These are phyloP conservation scores for Ogataea pilisensis DNA, from an alignment of 805 yeast species.

Conservation along the genomic window DNA sequence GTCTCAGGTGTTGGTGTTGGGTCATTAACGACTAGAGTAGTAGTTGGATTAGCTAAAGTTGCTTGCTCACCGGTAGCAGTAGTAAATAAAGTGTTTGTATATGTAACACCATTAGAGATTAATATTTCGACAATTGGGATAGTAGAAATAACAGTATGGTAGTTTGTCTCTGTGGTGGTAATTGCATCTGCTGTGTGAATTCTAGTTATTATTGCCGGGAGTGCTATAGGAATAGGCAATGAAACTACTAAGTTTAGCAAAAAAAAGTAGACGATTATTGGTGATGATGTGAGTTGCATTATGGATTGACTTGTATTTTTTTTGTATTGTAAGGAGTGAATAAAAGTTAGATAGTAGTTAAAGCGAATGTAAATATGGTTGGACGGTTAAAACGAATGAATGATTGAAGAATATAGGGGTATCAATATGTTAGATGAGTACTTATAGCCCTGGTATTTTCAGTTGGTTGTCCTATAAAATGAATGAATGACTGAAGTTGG, in stretches of 20 bases:
- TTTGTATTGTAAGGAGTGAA: background rate
- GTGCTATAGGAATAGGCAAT: constrained; percentile 20
- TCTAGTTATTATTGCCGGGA: constrained; percentile 25
- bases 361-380: background rate
- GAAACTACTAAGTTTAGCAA: constrained; percentile 4
- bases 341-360: background rate
- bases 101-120: constrained; percentile 48
- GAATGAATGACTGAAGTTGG: background rate
- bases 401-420: background rate
- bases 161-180: constrained; percentile 28
- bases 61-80: constrained; percentile 30
- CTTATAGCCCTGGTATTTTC: background rate
- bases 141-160: constrained; percentile 43
- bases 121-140: constrained; percentile 51
- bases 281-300: background rate
- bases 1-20: constrained; percentile 7
- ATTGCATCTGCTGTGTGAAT: constrained; percentile 30
- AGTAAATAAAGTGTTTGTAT: constrained; percentile 42
- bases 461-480: background rate
- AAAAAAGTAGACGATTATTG: constrained; percentile 1
- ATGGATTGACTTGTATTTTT: too few relatives aligned
- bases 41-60: constrained; percentile 12
- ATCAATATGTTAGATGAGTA: background rate
- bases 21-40: constrained; percentile 15
- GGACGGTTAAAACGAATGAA: background rate